A percentile compares a stretch with the other conserved stretches of the same genome.
These are phyloP conservation scores for Trypethelium eluteriae DNA, from an alignment of 495 filamentous ascomycete genomes.

Conservation along the genomic window DNA sequence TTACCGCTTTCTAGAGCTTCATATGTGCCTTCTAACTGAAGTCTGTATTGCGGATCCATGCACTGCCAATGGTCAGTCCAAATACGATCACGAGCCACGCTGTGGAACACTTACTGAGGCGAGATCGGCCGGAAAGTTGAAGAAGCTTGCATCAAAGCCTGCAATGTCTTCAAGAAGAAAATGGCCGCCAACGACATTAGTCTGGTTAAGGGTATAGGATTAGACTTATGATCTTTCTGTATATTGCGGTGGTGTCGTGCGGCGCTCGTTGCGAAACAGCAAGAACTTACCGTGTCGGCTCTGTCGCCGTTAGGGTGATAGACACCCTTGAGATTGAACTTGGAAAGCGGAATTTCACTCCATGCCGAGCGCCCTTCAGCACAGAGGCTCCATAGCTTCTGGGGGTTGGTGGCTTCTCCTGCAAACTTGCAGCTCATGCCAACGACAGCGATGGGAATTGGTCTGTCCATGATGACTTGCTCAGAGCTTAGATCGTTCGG, in stretches of 20 bases:
- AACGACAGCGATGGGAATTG: background rate
- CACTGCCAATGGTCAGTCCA: no score
- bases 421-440: background rate
- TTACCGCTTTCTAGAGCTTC: slow-evolving; percentile 17
- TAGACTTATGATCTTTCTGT: no score
- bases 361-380: background rate
- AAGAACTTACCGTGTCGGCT: background rate
- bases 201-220: no score
- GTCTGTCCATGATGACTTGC: no score
- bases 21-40: slow-evolving; percentile 13
- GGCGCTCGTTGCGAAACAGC: no score
- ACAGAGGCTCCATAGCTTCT: background rate
- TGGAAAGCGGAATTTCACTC: background rate
- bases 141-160: slow-evolving; percentile 15
- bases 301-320: slow-evolving; percentile 23
- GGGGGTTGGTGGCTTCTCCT: background rate
- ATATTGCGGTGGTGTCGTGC: no score
- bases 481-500: no score
- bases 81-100: no score
- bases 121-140: slow-evolving; percentile 10
- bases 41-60: slow-evolving; percentile 18
- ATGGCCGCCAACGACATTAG: no score
- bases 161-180: slow-evolving; percentile 15
- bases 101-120: no score
- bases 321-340: slow-evolving; percentile 29